phyloP scores from a whole-genome alignment of 2,329 filamentous ascomycete genomes.

The Diaporthe sp. region DNA sequence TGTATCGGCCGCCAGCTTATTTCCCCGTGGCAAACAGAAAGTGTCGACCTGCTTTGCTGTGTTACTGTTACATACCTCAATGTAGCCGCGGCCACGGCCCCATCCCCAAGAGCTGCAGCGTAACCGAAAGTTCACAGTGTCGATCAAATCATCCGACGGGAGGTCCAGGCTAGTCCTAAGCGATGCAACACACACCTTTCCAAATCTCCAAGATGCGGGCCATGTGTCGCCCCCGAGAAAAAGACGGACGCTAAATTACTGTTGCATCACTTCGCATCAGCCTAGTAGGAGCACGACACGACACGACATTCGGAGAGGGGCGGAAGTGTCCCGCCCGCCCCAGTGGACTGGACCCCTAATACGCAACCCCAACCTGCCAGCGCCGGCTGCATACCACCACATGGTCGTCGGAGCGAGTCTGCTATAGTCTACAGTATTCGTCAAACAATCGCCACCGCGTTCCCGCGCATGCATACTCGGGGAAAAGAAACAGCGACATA shows the following conservation, averaged over 20 bases:
- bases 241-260: constrained; percentile 19
- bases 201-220: neutral
- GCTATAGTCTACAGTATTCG: no score
- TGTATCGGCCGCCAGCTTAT: constrained; percentile 12
- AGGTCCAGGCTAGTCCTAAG: neutral
- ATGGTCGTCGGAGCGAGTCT: no score
- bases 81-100: neutral
- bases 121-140: neutral
- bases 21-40: neutral
- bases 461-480: neutral
- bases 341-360: constrained; percentile 9
- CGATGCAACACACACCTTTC: constrained; percentile 9
- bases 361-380: neutral
- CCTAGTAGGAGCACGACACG: neutral
- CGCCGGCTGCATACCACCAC: no score
- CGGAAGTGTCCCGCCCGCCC: constrained; percentile 1
- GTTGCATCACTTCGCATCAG: constrained; percentile 4
- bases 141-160: neutral
- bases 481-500: neutral
- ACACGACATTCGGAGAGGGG: neutral
- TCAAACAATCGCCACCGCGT: neutral
- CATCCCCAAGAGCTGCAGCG: neutral
- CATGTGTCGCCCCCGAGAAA: constrained; percentile 10
- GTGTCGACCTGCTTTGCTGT: neutral
- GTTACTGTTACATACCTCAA: neutral